Percentiles rank a stretch among this genome's conserved stretches.
These are phyloP conservation scores for Myxozyma geophila DNA, from an alignment of 805 yeast species.

Conservation along the genomic window DNA sequence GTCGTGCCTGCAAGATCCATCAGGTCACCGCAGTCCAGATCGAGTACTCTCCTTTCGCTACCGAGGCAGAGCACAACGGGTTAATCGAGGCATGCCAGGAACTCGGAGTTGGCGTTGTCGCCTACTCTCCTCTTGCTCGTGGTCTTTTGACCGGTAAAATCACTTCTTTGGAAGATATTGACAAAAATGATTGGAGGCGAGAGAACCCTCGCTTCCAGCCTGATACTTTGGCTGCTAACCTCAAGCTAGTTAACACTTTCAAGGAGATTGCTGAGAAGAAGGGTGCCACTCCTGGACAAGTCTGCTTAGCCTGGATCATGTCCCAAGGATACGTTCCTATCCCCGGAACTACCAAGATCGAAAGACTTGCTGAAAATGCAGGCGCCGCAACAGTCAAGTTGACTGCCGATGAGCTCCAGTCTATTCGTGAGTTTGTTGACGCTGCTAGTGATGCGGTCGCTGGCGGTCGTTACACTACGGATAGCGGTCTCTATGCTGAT, in stretches of 20 bases:
- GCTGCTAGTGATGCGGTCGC: conserved; percentile 14
- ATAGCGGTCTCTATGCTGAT: conserved; percentile 9
- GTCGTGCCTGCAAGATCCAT: conserved; percentile 57
- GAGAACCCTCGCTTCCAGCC: conserved; percentile 60
- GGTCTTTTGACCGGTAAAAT: conserved; percentile 74
- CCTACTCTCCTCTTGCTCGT: conserved; percentile 83
- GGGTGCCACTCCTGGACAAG: conserved; percentile 62
- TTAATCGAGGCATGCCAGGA: conserved; percentile 63
- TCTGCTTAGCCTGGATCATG: conserved; percentile 70
- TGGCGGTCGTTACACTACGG: conserved; percentile 8
- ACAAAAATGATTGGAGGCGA: conserved; percentile 62
- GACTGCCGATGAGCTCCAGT: conserved; percentile 22
- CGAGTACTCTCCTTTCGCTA: conserved; percentile 72
- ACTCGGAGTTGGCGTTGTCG: conserved; percentile 67
- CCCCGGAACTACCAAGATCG: conserved; percentile 71
- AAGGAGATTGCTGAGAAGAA: conserved; percentile 54
- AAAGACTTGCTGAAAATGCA: conserved; percentile 66
- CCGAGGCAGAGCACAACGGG: conserved; percentile 68
- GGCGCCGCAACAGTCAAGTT: conserved; percentile 29
- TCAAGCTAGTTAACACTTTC: conserved; percentile 54
- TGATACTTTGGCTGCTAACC: conserved; percentile 62
- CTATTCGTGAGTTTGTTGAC: conserved; percentile 28
- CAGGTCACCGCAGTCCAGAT: conserved; percentile 74
- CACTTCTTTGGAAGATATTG: conserved; percentile 51
- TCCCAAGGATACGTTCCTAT: conserved; percentile 67